These are phyloP conservation scores for Epichloe coenophiala DNA, from an alignment of 2,329 filamentous ascomycete species.

Conservation along the genomic window DNA sequence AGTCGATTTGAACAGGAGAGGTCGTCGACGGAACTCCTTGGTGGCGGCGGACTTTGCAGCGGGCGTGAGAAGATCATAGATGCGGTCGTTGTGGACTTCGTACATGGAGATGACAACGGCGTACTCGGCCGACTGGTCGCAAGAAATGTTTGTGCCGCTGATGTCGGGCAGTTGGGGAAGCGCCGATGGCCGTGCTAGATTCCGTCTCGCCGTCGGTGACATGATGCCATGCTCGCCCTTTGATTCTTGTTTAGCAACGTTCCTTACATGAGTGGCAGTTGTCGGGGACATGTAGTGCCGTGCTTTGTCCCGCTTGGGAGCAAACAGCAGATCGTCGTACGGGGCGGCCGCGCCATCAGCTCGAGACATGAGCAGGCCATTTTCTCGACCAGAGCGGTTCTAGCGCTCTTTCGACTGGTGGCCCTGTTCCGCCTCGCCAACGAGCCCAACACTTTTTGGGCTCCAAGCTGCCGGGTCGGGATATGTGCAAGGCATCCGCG, in stretches of 20 bases:
- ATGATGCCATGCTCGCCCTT: slow-evolving; percentile 36
- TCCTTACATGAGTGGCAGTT: slow-evolving; percentile 30
- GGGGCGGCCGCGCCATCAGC: neutral
- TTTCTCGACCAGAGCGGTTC: slow-evolving; percentile 12
- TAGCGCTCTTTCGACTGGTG: slow-evolving; percentile 16
- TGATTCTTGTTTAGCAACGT: slow-evolving; percentile 29
- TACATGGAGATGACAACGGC: slow-evolving; percentile 93
- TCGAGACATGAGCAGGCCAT: neutral
- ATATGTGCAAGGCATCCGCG: slow-evolving; percentile 17
- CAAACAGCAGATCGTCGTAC: neutral
- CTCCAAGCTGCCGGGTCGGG: slow-evolving; percentile 17
- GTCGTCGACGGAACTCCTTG: slow-evolving; percentile 62
- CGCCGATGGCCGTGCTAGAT: slow-evolving; percentile 54
- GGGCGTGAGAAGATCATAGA: slow-evolving; percentile 78
- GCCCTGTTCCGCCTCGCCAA: slow-evolving; percentile 17
- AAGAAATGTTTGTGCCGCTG: slow-evolving; percentile 50
- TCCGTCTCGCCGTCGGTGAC: slow-evolving; percentile 42
- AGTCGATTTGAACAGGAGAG: slow-evolving; percentile 82
- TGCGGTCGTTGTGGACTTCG: slow-evolving; percentile 96
- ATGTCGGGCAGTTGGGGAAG: slow-evolving; percentile 66
- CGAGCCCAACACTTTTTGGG: slow-evolving; percentile 32
- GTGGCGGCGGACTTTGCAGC: slow-evolving; percentile 44
- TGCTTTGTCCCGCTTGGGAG: slow-evolving; percentile 21
- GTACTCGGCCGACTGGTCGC: slow-evolving; percentile 56
- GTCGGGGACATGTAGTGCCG: slow-evolving; percentile 30